Evolutionary conservation across 192 early-diverging fungal genomes (phyloP), one percentile per base, ranked within the genome.

Genomic region (Linnemannia elongata): DNA sequence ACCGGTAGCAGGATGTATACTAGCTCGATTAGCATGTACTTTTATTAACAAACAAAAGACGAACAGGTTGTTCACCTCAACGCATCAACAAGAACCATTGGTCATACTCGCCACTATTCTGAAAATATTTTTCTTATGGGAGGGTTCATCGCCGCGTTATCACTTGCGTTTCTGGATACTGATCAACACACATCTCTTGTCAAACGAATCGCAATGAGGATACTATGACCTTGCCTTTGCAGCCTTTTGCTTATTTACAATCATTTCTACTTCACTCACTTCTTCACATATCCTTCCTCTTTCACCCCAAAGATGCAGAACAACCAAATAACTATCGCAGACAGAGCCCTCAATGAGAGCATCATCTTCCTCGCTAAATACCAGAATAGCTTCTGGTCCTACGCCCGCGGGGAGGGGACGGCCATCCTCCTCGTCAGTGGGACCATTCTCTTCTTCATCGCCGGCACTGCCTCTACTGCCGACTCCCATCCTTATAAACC

Each of bases 1-100:
- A 44, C 20, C 33, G 1, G 6, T 13, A 30, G 12, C 42, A n/a
- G 10, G 2, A 45, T 75, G 52, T 55, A 75, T 75, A 36, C 20
- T 55, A 55, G 49, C 52, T 24, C n/a, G 1, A 30, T 73, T 36
- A 47, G 42, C 72, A 73, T 77, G 76, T 77, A 77, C 13, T 77
- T 77, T 77, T 77, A 77, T 20, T 10, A 70, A 69, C 3, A 70
- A 33, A 47, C 55, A 60, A 27, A n/a, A 5, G 55, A 60, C 8
- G 55, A 27, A 66, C 60, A 30, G 12, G 30, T 3, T 33, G 10
- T 66, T 66, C 60, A 33, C 12, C 12, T 30, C 60, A 66, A 12
- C 60, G n/a, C n/a, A n/a, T n/a, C n/a, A n/a, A 33, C 33, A 12
- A 27, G 15, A 12, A 45, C 12, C 60, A 66, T 33, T 66, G 8